phyloP scores from a whole-genome alignment of 2,329 filamentous ascomycete genomes.

The Bimuria novae-zelandiae region DNA sequence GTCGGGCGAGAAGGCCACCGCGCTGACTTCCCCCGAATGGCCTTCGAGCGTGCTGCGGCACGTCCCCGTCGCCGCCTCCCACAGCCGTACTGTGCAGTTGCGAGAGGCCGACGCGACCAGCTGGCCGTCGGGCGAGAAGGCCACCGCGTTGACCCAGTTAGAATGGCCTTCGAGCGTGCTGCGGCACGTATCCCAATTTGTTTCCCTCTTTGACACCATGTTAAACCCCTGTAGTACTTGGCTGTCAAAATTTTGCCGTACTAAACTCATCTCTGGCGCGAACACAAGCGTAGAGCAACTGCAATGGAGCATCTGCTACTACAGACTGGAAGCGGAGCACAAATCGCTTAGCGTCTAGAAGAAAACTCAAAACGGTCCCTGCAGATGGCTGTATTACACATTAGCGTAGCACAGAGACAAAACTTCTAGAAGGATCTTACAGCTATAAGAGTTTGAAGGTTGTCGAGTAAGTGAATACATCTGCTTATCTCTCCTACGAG shows the following conservation, averaged over 20 bases:
- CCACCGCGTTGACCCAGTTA: conserved; percentile 64
- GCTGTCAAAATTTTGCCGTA: conserved; percentile 13
- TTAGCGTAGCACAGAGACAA: conserved; percentile 12
- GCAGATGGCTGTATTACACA: conserved; percentile 11
- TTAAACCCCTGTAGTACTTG: conserved; percentile 7
- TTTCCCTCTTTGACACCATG: conserved; percentile 11
- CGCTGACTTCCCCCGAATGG: conserved; percentile 6
- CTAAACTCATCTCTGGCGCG: conserved; percentile 29
- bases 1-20: conserved; percentile 19
- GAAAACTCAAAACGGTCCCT: conserved; percentile 18
- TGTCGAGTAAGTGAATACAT: conserved; percentile 24
- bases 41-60: no score
- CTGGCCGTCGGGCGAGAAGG: conserved; percentile 19
- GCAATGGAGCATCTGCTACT: conserved; percentile 41
- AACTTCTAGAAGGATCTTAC: conserved; percentile 15
- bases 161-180: conserved; percentile 12
- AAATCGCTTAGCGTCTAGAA: conserved; percentile 43
- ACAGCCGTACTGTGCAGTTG: no score
- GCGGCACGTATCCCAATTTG: conserved; percentile 15
- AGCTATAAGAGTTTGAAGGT: conserved; percentile 12
- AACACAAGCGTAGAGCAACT: conserved; percentile 46
- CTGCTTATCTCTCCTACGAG: conserved; percentile 31
- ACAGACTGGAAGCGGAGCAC: conserved; percentile 23
- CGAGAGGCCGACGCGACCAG: conserved; percentile 18
- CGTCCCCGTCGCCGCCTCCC: no score